These are phyloP conservation scores for Moesziomyces antarcticus DNA, from an alignment of 1,284 basidiomycete genomes.

Conservation along the genomic window DNA sequence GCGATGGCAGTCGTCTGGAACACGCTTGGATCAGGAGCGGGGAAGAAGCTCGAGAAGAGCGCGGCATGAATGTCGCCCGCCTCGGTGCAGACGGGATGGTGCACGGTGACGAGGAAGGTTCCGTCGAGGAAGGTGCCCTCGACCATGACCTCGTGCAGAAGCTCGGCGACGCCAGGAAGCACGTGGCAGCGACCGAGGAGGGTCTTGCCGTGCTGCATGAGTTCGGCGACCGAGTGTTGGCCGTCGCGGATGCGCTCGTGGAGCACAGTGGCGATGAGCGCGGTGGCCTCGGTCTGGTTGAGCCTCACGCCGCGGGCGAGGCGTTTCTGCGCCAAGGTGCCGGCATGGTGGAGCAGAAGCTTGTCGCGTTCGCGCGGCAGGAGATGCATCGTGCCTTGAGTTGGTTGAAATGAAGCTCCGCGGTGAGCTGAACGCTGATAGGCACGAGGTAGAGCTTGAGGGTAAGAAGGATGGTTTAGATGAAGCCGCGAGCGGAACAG, in stretches of 20 bases:
- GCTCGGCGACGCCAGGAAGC: constrained; percentile 73
- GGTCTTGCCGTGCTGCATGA: constrained; percentile 81
- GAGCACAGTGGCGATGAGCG: constrained; percentile 87
- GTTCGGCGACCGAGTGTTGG: constrained; percentile 81
- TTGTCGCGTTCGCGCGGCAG: constrained; percentile 66
- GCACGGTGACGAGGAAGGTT: constrained; percentile 69
- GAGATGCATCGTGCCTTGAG: constrained; percentile 57
- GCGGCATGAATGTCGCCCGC: constrained; percentile 81
- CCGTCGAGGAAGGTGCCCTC: constrained; percentile 66
- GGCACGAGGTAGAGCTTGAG: neutral
- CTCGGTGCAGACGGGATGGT: constrained; percentile 84
- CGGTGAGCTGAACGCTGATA: neutral
- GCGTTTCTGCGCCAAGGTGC: constrained; percentile 86
- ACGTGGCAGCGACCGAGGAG: constrained; percentile 90
- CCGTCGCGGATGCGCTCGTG: constrained; percentile 98
- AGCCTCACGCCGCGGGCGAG: constrained; percentile 88
- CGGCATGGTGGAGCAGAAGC: constrained; percentile 60
- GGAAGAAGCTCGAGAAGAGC: constrained; percentile 91
- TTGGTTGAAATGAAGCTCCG: neutral
- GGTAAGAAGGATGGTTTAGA: neutral
- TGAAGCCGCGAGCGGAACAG: neutral
- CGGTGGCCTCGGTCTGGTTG: constrained; percentile 87
- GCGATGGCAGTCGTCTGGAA: constrained; percentile 19
- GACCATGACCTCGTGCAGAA: constrained; percentile 68
- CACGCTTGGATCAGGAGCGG: constrained; percentile 76